A percentile compares a stretch with the other conserved stretches of the same genome.
Evolutionary conservation across 495 filamentous ascomycete species (phyloP).

Genomic region (Annulohypoxylon bovei): DNA sequence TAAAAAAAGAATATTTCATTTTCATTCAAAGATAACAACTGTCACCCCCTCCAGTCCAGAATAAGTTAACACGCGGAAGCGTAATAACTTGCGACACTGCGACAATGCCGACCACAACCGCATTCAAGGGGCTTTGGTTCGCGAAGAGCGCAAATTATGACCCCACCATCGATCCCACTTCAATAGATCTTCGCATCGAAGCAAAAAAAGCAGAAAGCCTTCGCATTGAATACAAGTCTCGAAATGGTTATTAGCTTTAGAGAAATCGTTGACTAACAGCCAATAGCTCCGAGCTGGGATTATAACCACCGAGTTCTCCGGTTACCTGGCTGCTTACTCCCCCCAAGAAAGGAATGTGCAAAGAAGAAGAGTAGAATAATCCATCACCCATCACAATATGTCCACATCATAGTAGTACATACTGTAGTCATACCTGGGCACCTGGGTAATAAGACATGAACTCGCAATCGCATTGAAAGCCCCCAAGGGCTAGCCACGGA

Average conservation of each 20-base stretch:
- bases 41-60: slow-evolving; percentile 1
- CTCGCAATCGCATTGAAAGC: slow-evolving; percentile 9
- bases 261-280: not conserved
- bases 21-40: not conserved
- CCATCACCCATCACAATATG: not conserved
- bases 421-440: not conserved
- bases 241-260: slow-evolving; percentile 7
- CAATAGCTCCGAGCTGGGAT: slow-evolving; percentile 37
- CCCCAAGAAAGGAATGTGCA: slow-evolving; percentile 35
- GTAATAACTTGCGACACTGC: slow-evolving; percentile 24
- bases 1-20: slow-evolving; percentile 3
- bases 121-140: slow-evolving; percentile 16
- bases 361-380: slow-evolving; percentile 12
- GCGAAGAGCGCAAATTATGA: slow-evolving; percentile 23
- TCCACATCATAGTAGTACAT: too few relatives aligned
- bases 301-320: slow-evolving; percentile 32
- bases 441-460: not conserved
- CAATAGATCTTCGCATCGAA: slow-evolving; percentile 19
- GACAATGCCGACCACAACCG: slow-evolving; percentile 38
- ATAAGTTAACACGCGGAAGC: slow-evolving; percentile 17
- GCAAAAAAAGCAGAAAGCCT: slow-evolving; percentile 3
- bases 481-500: slow-evolving; percentile 5
- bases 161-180: slow-evolving; percentile 34
- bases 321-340: slow-evolving; percentile 23
- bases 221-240: not conserved